Conservation (phyloP, 192 early-diverging fungal species). For the Linnemannia hyalina region DNA sequence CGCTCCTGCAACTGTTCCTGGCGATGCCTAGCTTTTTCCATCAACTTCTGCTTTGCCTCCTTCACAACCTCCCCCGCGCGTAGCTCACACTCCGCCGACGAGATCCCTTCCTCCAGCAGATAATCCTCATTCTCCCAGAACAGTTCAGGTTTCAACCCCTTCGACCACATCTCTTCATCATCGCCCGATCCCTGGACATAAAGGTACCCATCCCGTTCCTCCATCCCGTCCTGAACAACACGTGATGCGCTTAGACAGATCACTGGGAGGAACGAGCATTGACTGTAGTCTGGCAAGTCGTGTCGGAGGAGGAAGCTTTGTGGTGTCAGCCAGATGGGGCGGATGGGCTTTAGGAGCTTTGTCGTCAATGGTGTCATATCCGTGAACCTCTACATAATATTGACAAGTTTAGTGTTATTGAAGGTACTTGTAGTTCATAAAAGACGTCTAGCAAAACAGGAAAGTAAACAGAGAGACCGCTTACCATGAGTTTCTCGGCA, state of each 20-base stretch:
- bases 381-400: constrained; percentile 39
- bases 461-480: not conserved
- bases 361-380: constrained; percentile 52
- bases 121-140: constrained; percentile 51
- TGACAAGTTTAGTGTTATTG: not conserved
- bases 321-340: constrained; percentile 88
- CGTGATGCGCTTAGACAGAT: constrained; percentile 84
- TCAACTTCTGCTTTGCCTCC: constrained; percentile 18
- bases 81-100: constrained; percentile 31
- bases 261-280: constrained; percentile 77
- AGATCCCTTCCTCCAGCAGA: constrained; percentile 40
- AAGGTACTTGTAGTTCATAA: not conserved
- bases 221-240: constrained; percentile 62
- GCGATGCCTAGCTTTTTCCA: constrained; percentile 14
- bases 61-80: constrained; percentile 33
- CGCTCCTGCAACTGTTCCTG: constrained; percentile 11
- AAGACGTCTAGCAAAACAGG: not conserved
- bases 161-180: constrained; percentile 90
- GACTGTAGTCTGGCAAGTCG: constrained; percentile 61
- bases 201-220: constrained; percentile 65
- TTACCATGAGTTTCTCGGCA: constrained; percentile 67
- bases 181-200: constrained; percentile 95
- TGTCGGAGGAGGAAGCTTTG: constrained; percentile 61
- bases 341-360: constrained; percentile 73
- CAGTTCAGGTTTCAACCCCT: constrained; percentile 53